These are phyloP conservation scores for Botrytis galanthina DNA, from an alignment of 2,329 filamentous ascomycete genomes.

Conservation along the genomic window DNA sequence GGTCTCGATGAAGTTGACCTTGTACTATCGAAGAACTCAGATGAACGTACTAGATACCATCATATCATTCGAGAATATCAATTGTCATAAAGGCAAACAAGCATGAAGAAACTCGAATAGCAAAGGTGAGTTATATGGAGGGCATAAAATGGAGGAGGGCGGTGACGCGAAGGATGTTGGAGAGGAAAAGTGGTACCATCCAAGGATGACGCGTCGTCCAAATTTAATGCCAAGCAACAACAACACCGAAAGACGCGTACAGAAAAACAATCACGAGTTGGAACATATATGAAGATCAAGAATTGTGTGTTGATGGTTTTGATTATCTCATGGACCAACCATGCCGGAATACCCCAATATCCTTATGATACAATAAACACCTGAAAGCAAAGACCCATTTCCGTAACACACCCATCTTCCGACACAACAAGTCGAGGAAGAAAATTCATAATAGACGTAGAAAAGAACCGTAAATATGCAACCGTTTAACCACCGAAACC, in stretches of 20 bases:
- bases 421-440: conserved; percentile 25
- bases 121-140: neutral
- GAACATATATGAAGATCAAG: neutral
- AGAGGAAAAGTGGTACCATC: neutral
- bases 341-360: conserved; percentile 32
- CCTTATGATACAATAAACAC: conserved; percentile 38
- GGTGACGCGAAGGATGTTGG: neutral
- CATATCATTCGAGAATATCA: neutral
- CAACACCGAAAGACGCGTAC: neutral
- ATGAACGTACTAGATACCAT: neutral
- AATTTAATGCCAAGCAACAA: neutral
- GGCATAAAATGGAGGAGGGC: neutral
- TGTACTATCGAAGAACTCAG: neutral
- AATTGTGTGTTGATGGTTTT: conserved; percentile 21
- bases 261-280: neutral
- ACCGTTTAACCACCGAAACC: conserved; percentile 61
- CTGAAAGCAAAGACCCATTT: conserved; percentile 32
- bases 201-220: neutral
- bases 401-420: conserved; percentile 30
- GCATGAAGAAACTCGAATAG: neutral
- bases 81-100: neutral
- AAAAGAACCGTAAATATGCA: conserved; percentile 24
- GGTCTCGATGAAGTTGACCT: neutral
- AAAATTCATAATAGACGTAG: conserved; percentile 34
- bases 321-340: conserved; percentile 32